Evolutionary conservation across 2,329 filamentous ascomycete genomes (phyloP).

Genomic region (Gaeumannomyces sp.): DNA sequence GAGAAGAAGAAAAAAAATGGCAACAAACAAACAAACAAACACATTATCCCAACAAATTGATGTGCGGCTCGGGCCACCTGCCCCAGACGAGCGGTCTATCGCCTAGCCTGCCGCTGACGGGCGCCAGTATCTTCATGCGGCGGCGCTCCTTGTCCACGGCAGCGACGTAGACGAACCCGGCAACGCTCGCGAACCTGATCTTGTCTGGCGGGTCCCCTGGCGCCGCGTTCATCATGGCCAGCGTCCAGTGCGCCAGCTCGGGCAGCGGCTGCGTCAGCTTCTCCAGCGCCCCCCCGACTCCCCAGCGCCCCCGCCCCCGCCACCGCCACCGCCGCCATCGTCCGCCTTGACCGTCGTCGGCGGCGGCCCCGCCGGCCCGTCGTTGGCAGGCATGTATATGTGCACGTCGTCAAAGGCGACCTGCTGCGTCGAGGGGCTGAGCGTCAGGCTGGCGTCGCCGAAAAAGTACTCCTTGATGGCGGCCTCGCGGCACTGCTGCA

Average conservation of each 20-base stretch:
- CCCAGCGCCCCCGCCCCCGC: too few relatives aligned
- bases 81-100: conserved; percentile 78
- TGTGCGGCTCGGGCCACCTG: conserved; percentile 77
- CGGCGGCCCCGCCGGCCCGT: background rate
- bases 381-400: conserved; percentile 63
- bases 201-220: conserved; percentile 62
- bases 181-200: conserved; percentile 74
- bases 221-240: conserved; percentile 78
- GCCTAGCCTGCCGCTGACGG: conserved; percentile 75
- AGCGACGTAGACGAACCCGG: conserved; percentile 89
- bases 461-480: conserved; percentile 94
- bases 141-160: conserved; percentile 83
- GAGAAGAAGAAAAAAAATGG: background rate
- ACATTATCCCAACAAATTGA: conserved; percentile 63
- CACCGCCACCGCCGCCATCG: conserved; percentile 18
- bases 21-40: background rate
- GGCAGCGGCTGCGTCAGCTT: conserved; percentile 56
- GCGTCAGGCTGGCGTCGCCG: conserved; percentile 65
- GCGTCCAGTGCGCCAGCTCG: conserved; percentile 69
- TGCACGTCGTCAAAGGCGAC: conserved; percentile 69
- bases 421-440: conserved; percentile 83
- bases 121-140: conserved; percentile 74
- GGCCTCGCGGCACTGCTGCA: conserved; percentile 67
- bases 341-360: conserved; percentile 13
- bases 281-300: conserved; percentile 40